Evolutionary conservation across 176 grass and related monocot species (phyloP), one percentile per base, ranked within the genome.

Genomic region (Otatea glauca): DNA sequence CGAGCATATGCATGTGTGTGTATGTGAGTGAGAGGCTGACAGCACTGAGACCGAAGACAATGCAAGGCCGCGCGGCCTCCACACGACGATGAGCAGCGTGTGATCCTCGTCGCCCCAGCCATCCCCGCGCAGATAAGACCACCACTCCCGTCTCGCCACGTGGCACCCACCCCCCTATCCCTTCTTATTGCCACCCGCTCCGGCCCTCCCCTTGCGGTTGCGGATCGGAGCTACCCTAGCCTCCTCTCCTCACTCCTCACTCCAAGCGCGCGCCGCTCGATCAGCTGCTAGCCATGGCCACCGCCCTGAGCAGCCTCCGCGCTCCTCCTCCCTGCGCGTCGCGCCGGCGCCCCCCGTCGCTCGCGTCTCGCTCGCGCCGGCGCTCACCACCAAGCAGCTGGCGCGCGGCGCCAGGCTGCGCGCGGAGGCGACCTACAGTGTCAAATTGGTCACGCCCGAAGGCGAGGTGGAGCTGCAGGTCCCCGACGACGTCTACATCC

Each of bases 401-500:
- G 8, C 42, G 42, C 42, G 75, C 44, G 77, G 62, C 21, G 77
- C 44, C 62, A 66, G 77, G 62, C 77, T 79, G 37, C 64, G 72
- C 6, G 77, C 83, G 70, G 80, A 88, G 79, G 85, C 95, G 12
- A 78, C 83, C 0, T 89, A 88, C 94, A 94, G 88, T 29, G 94
- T 94, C 11, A 94, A 89, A 80, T 79, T 94, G 10, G 70, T 87
- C 11, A 94, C 92, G 0, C 92, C 92, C 0, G 84, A 88, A 0
- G 92, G 90, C 0, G 82, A 93, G 75, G 82, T 89, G 44, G 77
- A 92, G 72, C 76, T 98, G 4, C 53, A 95, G 87, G 85, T 92
- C 21, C 84, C 90, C 12, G 83, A 90, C 16, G 96, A 98, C 69
- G 66, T 55, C 1, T 91, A 90, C 86, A 88, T 98, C 79, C 81